Base-by-base conservation (phyloP, 768 basidiomycete genomes). In the Termitomyces sp. region DNA sequence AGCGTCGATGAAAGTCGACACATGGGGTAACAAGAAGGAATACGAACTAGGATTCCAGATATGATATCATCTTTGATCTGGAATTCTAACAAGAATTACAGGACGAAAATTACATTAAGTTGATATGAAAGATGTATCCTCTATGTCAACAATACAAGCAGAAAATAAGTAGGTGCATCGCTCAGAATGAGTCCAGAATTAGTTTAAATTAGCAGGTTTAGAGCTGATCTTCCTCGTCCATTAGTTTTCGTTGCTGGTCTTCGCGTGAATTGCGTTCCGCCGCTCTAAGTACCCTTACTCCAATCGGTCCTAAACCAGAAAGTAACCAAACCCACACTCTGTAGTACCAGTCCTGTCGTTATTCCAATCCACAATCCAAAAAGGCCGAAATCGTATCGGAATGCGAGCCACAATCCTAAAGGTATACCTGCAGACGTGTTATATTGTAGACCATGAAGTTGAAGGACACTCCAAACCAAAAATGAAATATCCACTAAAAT, bases 361-460 rank as follows among this genome's bases (percentile, higher is more conserved):
- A 44, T 16, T 20, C 43, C 43, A 44, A 44, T 44, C 61, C 61
- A 62, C 9, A 62, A 28, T 1, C 61, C 61, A 30, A 36, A 32
- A 43, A 56, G 53, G 8, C 56, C 60, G 13, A 57, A 28, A 18
- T 30, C 30, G 18, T 44, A 57, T 9, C 36, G 40, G 44, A 57
- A 61, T 5, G 60, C 56, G 28, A 61, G 52, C 41, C 41, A 52
- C 4, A 54, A 18, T 26, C 58, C 58, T 7, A 59, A 8, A 18
- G 58, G 58, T 8, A 59, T 30, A 26, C 58, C 58, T 59, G 38
- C 2, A 47, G n/a, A 20, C 9, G 9, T 26, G 16, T 28, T 56
- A n/a, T 23, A 23, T 23, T 23, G 23, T 23, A 23, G 23, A n/a
- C 12, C 33, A 3, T 10, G 23, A n/a, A 41, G 13, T 46, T 9